phyloP scores from a whole-genome alignment of 1,284 basidiomycete species.

The Hypsizygus ulmarius region DNA sequence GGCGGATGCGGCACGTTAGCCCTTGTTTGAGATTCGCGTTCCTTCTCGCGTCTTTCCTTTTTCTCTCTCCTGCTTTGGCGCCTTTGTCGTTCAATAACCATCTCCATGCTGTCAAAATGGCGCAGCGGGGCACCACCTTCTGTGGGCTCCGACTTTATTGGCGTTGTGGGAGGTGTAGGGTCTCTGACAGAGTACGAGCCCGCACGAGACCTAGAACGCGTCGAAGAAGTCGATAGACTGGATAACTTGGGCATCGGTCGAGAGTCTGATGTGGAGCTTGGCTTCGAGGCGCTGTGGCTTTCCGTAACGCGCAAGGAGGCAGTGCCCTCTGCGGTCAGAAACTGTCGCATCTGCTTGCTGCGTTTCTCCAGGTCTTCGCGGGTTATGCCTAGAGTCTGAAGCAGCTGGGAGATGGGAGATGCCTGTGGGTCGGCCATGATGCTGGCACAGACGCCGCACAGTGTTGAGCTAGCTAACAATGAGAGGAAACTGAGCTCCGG shows the following conservation, averaged over 20 bases:
- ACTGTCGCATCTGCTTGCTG: conserved; percentile 72
- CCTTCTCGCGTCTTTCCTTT: conserved; percentile 43
- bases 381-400: conserved; percentile 65
- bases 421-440: conserved; percentile 35
- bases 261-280: conserved; percentile 35
- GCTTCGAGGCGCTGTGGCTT: conserved; percentile 34
- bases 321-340: conserved; percentile 54
- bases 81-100: conserved; percentile 67
- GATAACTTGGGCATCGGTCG: conserved; percentile 35
- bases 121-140: conserved; percentile 49
- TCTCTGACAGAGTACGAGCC: conserved; percentile 52
- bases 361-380: conserved; percentile 64
- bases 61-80: conserved; percentile 52
- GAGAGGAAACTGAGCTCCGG: conserved; percentile 1
- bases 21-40: conserved; percentile 37
- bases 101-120: conserved; percentile 67
- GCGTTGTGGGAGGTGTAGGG: conserved; percentile 49
- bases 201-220: conserved; percentile 43
- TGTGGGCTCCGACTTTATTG: conserved; percentile 57
- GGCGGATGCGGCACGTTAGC: conserved; percentile 31
- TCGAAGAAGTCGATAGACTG: conserved; percentile 34
- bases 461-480: background rate
- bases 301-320: conserved; percentile 43
- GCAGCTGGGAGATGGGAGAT: conserved; percentile 63
- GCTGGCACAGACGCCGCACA: conserved; percentile 10